A percentile compares a stretch with the other conserved stretches of the same genome.
phyloP scores from a whole-genome alignment of 148 eudicot genomes.

The Spergularia marina region DNA sequence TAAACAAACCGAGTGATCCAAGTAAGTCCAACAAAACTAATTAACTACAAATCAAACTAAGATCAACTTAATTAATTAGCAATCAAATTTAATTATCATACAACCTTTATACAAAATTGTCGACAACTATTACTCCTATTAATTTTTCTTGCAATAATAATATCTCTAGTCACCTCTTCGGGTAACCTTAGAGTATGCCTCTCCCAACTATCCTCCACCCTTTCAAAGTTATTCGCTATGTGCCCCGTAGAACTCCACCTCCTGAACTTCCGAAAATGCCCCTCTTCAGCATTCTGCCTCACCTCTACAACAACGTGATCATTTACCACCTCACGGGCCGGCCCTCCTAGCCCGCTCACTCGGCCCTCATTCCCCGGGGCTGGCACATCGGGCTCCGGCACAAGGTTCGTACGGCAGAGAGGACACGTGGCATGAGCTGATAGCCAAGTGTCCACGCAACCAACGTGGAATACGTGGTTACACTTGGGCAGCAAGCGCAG shows the following conservation, averaged over 20 bases:
- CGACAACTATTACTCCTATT: not conserved
- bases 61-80: too few relatives aligned
- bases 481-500: constrained; percentile 42
- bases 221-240: constrained; percentile 29
- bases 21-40: too few relatives aligned
- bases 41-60: too few relatives aligned
- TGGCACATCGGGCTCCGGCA: constrained; percentile 8
- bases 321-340: constrained; percentile 29
- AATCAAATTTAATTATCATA: too few relatives aligned
- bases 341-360: constrained; percentile 1
- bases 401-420: constrained; percentile 7
- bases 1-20: too few relatives aligned
- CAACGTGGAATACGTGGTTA: constrained; percentile 32
- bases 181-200: constrained; percentile 48
- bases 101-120: not conserved
- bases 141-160: constrained; percentile 20
- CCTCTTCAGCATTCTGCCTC: constrained; percentile 28
- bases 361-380: not conserved
- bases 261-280: constrained; percentile 25
- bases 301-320: constrained; percentile 19
- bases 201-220: constrained; percentile 42
- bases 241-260: constrained; percentile 61
- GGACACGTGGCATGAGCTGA: constrained; percentile 26
- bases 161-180: constrained; percentile 38
- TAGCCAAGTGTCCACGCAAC: constrained; percentile 29